Evolutionary conservation across 768 basidiomycete genomes (phyloP), one percentile per base, ranked within the genome.

Genomic region (Obba rivulosa): DNA sequence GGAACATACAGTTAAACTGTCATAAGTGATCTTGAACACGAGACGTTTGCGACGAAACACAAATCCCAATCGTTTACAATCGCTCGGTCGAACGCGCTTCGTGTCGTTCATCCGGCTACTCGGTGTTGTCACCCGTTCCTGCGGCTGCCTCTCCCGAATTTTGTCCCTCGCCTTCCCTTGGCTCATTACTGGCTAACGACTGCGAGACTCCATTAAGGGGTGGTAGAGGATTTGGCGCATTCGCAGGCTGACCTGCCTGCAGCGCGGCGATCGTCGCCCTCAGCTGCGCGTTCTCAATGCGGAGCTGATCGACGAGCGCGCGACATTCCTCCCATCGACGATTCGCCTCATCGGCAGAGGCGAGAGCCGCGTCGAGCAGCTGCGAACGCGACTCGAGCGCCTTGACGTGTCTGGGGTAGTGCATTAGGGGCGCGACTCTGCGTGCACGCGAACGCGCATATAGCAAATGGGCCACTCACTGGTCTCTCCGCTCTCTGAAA

Each of bases 321-420:
- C 90, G 82, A 54, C 89, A 92, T 55, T 92, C 90, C 58, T 92
- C 90, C 87, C 88, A 91, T 16, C 90, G 83, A 11, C 88, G 76
- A 60, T 90, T 91, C 9, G 90, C 90, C 62, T 91, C 90, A 62
- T 92, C 89, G 3, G 88, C 89, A 0, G 85, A 87, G 2, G 87
- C 84, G 9, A 92, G 78, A 1, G 90, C 90, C 14, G 90, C 84
- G 59, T 92, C 89, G 45, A 92, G 77, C 17, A 92, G 75, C 58
- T 87, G 85, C 0, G 90, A 91, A 21, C 90, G 83, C 38, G 85
- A 84, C 61, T 92, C 90, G 53, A 92, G 81, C 0, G 85, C 80
- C 65, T 92, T 92, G 57, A 92, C 88, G 56, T 91, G 90, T 58
- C 89, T 92, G 57, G 11, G 25, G 36, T 28, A 20, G 50, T 24